Conservation (phyloP, 106 monocot species). For the Dioscorea dumetorum region DNA sequence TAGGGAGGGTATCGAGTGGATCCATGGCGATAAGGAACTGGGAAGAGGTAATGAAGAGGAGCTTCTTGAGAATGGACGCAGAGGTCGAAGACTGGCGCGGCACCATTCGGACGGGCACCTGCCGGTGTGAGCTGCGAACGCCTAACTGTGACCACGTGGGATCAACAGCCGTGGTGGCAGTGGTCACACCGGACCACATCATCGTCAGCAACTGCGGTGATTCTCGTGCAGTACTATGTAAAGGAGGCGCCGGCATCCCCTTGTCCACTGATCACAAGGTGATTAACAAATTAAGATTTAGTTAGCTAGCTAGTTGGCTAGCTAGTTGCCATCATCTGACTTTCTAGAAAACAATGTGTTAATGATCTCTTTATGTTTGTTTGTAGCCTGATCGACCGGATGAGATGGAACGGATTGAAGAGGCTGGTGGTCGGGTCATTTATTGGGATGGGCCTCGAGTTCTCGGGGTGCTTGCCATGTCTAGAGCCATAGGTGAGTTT, state of each 20-base stretch:
- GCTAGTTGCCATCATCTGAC: no score
- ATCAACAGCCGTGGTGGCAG: conserved; percentile 72
- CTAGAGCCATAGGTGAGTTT: conserved; percentile 52
- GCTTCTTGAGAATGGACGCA: conserved; percentile 62
- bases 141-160: conserved; percentile 74
- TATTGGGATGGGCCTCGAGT: conserved; percentile 73
- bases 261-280: conserved; percentile 84
- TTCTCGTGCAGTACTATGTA: conserved; percentile 80
- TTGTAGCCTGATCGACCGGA: conserved; percentile 71
- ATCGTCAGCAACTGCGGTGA: conserved; percentile 81
- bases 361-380: neutral
- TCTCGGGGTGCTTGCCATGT: conserved; percentile 69
- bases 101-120: conserved; percentile 11
- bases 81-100: conserved; percentile 19
- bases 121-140: conserved; percentile 63
- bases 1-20: neutral
- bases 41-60: conserved; percentile 49
- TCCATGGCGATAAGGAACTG: conserved; percentile 9
- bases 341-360: neutral
- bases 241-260: conserved; percentile 44
- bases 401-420: conserved; percentile 52
- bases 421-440: conserved; percentile 60
- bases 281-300: no score
- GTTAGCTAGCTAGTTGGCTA: no score
- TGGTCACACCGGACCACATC: conserved; percentile 25